These are phyloP conservation scores for Aphanomyces invadans DNA, from an alignment of 352 stramenopile genomes.

Conservation along the genomic window DNA sequence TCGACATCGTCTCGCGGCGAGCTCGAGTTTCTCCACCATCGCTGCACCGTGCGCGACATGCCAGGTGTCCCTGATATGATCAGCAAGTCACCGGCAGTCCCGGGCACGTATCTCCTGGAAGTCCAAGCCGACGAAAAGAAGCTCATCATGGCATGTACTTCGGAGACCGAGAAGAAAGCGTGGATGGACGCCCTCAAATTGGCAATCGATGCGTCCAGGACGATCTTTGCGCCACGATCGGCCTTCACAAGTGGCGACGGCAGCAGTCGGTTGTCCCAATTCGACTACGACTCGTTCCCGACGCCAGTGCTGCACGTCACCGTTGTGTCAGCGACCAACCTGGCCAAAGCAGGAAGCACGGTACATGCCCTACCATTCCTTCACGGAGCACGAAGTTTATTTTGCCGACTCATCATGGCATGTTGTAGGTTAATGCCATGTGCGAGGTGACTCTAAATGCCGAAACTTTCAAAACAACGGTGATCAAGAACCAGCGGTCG, in stretches of 20 bases:
- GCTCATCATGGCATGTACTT: constrained; percentile 79
- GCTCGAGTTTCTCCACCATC: constrained; percentile 70
- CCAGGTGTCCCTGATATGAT: constrained; percentile 53
- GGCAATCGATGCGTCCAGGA: constrained; percentile 77
- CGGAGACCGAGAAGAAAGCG: constrained; percentile 73
- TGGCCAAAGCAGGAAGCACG: constrained; percentile 60
- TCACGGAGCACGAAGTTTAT: too few species aligned
- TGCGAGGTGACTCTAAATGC: constrained; percentile 75
- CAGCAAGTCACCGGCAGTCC: constrained; percentile 63
- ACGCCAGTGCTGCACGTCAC: constrained; percentile 69
- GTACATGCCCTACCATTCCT: constrained; percentile 13
- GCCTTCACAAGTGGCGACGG: constrained; percentile 60
- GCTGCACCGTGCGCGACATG: constrained; percentile 68
- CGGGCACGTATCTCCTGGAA: constrained; percentile 61
- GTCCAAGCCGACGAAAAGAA: constrained; percentile 65
- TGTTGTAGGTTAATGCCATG: constrained; percentile 46
- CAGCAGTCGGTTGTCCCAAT: constrained; percentile 67
- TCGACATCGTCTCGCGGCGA: constrained; percentile 66
- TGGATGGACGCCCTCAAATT: constrained; percentile 85
- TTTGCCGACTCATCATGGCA: neutral
- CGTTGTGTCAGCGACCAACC: constrained; percentile 73
- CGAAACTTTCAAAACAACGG: constrained; percentile 77
- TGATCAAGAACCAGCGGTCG: constrained; percentile 72
- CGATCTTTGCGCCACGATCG: constrained; percentile 59
- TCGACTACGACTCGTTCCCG: constrained; percentile 78